phyloP scores from a whole-genome alignment of 2,329 filamentous ascomycete genomes.

The Aspergillus awamori region DNA sequence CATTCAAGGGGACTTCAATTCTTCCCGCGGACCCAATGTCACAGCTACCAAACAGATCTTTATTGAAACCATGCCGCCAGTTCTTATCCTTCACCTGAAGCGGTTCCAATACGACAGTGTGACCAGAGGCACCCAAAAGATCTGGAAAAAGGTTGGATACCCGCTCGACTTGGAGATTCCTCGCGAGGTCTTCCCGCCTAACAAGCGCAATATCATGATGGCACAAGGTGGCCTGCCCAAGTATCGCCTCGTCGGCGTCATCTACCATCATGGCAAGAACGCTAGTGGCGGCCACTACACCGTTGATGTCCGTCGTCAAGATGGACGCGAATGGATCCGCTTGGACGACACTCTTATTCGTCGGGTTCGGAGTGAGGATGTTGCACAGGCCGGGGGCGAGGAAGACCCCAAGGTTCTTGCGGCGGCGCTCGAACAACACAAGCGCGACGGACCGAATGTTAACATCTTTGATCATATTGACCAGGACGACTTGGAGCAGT shows the following conservation, averaged over 20 bases:
- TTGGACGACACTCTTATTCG: constrained; percentile 92
- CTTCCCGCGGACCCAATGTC: constrained; percentile 73
- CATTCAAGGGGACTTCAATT: constrained; percentile 81
- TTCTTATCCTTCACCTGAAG: constrained; percentile 93
- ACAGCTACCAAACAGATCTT: constrained; percentile 91
- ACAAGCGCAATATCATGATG: constrained; percentile 67
- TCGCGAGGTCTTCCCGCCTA: constrained; percentile 79
- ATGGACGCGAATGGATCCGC: constrained; percentile 93
- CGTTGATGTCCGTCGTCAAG: constrained; percentile 92
- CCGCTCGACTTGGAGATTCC: constrained; percentile 93
- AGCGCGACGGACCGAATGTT: constrained; percentile 55
- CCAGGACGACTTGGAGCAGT: constrained; percentile 68
- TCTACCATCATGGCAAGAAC: constrained; percentile 97
- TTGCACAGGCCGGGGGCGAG: constrained; percentile 81
- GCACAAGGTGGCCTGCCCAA: constrained; percentile 72
- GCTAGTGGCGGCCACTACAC: constrained; percentile 97
- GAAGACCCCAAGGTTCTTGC: constrained; percentile 73
- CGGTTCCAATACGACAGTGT: constrained; percentile 93
- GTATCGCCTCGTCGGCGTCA: constrained; percentile 84
- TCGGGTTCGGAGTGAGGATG: constrained; percentile 82
- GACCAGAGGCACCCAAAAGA: constrained; percentile 84
- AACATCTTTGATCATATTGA: constrained; percentile 75
- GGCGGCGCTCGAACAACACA: constrained; percentile 67
- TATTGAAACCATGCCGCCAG: constrained; percentile 86
- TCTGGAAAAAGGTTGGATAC: constrained; percentile 97